These are phyloP conservation scores for Chrysanthemum seticuspe DNA, from an alignment of 129 eudicot genomes.

Conservation along the genomic window DNA sequence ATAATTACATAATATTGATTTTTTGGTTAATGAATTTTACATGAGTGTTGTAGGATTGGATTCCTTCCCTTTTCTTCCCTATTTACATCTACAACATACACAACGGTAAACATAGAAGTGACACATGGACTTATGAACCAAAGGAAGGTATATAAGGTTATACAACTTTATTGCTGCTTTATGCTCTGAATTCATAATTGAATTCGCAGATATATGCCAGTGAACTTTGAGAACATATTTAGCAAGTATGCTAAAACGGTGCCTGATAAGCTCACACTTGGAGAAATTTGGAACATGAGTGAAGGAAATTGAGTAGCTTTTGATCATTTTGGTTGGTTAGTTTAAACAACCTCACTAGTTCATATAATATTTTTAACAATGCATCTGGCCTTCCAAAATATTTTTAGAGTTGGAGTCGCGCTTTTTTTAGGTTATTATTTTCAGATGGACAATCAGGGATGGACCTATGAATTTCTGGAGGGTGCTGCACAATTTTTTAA, in stretches of 20 bases:
- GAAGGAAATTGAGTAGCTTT: conserved; percentile 66
- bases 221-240: conserved; percentile 73
- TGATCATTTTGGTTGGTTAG: conserved; percentile 65
- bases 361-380: too few relatives aligned
- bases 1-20: too few relatives aligned
- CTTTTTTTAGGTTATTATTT: too few relatives aligned
- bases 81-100: conserved; percentile 74
- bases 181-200: neutral
- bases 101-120: conserved; percentile 80
- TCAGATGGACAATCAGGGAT: too few relatives aligned
- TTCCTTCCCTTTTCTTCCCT: conserved; percentile 73
- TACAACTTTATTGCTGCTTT: neutral
- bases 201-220: conserved; percentile 62
- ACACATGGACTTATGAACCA: conserved; percentile 65
- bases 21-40: neutral
- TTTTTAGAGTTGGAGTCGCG: too few relatives aligned
- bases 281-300: conserved; percentile 87
- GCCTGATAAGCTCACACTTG: conserved; percentile 65
- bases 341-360: neutral
- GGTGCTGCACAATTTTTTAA: too few relatives aligned
- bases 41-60: conserved; percentile 61
- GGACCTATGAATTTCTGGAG: too few relatives aligned
- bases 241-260: conserved; percentile 73
- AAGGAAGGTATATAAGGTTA: conserved; percentile 62
- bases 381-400: too few relatives aligned